Conservation (phyloP, 805 yeast genomes). For the Hagleromyces aurorensis region DNA sequence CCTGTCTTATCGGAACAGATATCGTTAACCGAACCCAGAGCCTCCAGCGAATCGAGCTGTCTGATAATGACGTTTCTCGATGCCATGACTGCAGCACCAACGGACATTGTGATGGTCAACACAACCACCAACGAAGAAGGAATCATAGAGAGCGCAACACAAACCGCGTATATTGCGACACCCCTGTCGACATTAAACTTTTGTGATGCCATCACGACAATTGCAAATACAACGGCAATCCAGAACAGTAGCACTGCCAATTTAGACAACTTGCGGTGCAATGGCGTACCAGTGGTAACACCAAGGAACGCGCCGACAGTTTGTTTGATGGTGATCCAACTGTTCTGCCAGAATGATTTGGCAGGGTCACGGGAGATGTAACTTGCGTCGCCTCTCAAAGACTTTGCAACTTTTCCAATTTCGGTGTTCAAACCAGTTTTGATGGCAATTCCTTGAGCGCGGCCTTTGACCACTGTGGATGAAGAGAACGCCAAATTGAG, state of each 20-base stretch:
- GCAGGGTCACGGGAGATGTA: conserved; percentile 33
- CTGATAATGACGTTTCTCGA: conserved; percentile 87
- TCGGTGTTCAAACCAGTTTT: conserved; percentile 90
- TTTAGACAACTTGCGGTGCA: conserved; percentile 67
- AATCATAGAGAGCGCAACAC: conserved; percentile 96
- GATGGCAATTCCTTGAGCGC: conserved; percentile 84
- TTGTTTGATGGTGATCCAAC: conserved; percentile 39
- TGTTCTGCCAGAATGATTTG: conserved; percentile 34
- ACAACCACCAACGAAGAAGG: conserved; percentile 98
- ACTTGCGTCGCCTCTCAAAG: conserved; percentile 38
- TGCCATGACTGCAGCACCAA: conserved; percentile 96
- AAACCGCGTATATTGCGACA: conserved; percentile 83
- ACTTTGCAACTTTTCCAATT: conserved; percentile 90
- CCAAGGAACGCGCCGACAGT: conserved; percentile 66
- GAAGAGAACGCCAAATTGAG: conserved; percentile 86
- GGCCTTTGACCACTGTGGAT: conserved; percentile 90
- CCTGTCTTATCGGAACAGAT: conserved; percentile 91
- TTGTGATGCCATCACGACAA: conserved; percentile 82
- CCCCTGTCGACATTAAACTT: conserved; percentile 64
- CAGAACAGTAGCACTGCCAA: conserved; percentile 64
- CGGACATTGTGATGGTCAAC: conserved; percentile 92
- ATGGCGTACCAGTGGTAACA: conserved; percentile 71
- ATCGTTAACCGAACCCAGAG: conserved; percentile 88
- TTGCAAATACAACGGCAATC: conserved; percentile 78
- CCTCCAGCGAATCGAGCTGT: conserved; percentile 88